phyloP scores from a whole-genome alignment of 1,139 yeast genomes.

The Debaryomyces robertsiae region DNA sequence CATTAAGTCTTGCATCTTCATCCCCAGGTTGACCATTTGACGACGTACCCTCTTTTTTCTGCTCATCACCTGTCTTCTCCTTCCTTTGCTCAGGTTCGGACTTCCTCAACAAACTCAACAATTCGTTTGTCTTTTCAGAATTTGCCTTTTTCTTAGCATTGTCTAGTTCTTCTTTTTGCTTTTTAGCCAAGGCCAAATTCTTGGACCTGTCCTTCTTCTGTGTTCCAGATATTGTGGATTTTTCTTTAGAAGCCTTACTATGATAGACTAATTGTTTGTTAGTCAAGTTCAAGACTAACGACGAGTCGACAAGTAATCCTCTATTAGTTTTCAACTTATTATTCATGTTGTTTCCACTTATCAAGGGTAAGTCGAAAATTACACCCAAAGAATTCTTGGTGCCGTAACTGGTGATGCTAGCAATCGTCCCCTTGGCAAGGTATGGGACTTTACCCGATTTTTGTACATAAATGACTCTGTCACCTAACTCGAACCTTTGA shows the following conservation, averaged over 20 bases:
- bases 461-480: slow-evolving; percentile 82
- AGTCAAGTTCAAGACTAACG: slow-evolving; percentile 77
- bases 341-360: slow-evolving; percentile 80
- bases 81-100: slow-evolving; percentile 19
- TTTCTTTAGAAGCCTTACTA: slow-evolving; percentile 60
- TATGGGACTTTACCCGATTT: slow-evolving; percentile 90
- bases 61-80: slow-evolving; percentile 16
- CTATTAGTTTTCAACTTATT: slow-evolving; percentile 78
- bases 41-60: slow-evolving; percentile 7
- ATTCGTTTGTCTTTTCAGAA: slow-evolving; percentile 30
- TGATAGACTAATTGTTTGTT: slow-evolving; percentile 75
- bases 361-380: slow-evolving; percentile 78
- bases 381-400: slow-evolving; percentile 64
- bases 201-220: slow-evolving; percentile 25
- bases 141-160: slow-evolving; percentile 12
- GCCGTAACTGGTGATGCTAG: slow-evolving; percentile 71
- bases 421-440: slow-evolving; percentile 88
- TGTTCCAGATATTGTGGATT: slow-evolving; percentile 29
- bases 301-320: slow-evolving; percentile 82
- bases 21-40: slow-evolving; percentile 11
- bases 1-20: slow-evolving; percentile 25
- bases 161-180: slow-evolving; percentile 16
- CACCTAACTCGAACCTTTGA: slow-evolving; percentile 85
- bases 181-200: slow-evolving; percentile 25
- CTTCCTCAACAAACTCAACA: slow-evolving; percentile 40